These are phyloP conservation scores for Verticillium klebahnii DNA, from an alignment of 2,329 filamentous ascomycete species.

Conservation along the genomic window DNA sequence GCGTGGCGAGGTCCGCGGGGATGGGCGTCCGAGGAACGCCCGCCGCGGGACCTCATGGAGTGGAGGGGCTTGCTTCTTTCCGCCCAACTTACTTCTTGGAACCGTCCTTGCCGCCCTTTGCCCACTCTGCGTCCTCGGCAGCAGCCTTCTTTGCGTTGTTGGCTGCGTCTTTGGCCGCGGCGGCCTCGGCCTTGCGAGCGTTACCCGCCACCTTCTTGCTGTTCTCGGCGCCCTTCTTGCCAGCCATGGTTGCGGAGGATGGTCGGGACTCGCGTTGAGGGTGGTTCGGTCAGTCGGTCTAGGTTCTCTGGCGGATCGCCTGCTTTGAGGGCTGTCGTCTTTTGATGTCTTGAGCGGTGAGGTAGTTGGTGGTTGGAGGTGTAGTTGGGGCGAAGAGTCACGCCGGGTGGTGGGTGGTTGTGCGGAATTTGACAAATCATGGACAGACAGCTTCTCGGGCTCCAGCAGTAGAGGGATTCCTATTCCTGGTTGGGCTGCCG, in stretches of 20 bases:
- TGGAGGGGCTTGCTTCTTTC: not conserved
- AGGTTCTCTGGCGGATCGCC: not conserved
- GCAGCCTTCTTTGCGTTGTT: conserved; percentile 62
- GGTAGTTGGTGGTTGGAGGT: not conserved
- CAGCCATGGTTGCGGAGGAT: conserved; percentile 49
- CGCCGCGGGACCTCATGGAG: not conserved
- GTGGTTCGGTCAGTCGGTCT: not conserved
- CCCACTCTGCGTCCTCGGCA: conserved; percentile 73
- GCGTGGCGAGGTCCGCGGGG: no score
- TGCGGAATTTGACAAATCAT: not conserved
- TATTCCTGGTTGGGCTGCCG: not conserved
- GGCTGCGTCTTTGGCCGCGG: conserved; percentile 71
- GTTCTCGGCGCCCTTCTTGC: conserved; percentile 72
- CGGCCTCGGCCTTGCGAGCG: conserved; percentile 86
- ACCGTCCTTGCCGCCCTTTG: conserved; percentile 77
- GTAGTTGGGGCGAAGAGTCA: not conserved
- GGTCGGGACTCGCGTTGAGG: not conserved
- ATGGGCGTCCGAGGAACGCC: not conserved
- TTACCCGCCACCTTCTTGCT: conserved; percentile 88
- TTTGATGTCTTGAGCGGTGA: not conserved
- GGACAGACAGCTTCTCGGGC: not conserved
- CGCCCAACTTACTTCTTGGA: conserved; percentile 85
- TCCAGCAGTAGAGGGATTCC: not conserved
- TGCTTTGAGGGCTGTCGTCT: not conserved
- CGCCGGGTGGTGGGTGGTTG: not conserved